Base-by-base conservation (phyloP, 2,329 filamentous ascomycete genomes). In the Hirsutella rhossiliensis region DNA sequence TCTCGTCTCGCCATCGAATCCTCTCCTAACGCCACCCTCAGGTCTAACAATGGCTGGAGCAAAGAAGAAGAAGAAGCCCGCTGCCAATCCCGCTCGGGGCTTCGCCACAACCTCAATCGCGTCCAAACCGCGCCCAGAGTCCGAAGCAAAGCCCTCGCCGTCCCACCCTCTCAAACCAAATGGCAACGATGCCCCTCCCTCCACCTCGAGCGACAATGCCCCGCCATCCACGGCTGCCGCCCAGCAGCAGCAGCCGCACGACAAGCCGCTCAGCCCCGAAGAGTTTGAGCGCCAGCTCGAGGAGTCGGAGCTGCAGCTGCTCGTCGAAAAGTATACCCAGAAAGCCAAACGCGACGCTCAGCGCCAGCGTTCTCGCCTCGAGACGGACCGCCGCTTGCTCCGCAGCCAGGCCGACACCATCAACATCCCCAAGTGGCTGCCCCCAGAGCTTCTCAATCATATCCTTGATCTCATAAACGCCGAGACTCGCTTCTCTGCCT, bases 51-150 rank as follows among this genome's bases (percentile, higher is more conserved):
- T 90, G 85, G 82, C 84, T 45, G 72, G 70, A 38, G 65, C 68
- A 47, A 80, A 87, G 65, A 95, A 94, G 68, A 95, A 96, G 69
- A 94, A 87, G 72, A 97, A 96, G 75, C 75, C 84, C 44, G 77
- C 78, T 23, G 78, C 82, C 29, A 97, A 96, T 63, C 87, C 89
- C 47, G 87, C 88, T 34, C 76, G 92, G 62, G 92, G 89, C 17
- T 94, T 96, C 66, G 87, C 90, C 51, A 98, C 92, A 5, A 94
- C 87, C 12, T 97, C 90, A 1, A 76, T 94, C 47, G 87, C 88
- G 38, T 94, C 87, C 20, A 94, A 89, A 54, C 73, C 80, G 9
- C 75, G 86, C 59, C 71, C 76, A 39, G 87, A 72, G 48, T 48
- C 57, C 43, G 63, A 64, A 32, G 47, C 53, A 44, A 57, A n/a